These are phyloP conservation scores for Anthostomella pinea DNA, from an alignment of 2,329 filamentous ascomycete species.

Conservation along the genomic window DNA sequence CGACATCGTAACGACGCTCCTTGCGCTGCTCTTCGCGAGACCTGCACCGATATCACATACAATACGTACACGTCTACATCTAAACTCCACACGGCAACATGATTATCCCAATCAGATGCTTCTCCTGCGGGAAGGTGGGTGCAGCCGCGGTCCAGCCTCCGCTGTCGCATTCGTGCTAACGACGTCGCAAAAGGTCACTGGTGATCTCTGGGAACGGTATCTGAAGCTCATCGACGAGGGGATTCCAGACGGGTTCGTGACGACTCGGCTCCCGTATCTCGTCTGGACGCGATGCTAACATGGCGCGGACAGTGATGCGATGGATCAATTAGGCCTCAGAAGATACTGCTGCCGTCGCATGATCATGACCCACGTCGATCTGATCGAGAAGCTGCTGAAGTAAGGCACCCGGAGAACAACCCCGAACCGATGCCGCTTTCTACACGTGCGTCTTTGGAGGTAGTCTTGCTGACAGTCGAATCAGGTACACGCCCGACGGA, in stretches of 20 bases:
- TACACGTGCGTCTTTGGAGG: neutral
- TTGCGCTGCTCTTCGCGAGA: too few species aligned
- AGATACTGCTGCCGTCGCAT: slow-evolving; percentile 98
- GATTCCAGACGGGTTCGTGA: slow-evolving; percentile 67
- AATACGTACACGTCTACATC: slow-evolving; percentile 34
- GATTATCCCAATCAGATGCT: slow-evolving; percentile 99
- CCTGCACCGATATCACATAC: too few species aligned
- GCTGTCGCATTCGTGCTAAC: slow-evolving; percentile 13
- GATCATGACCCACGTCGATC: slow-evolving; percentile 98
- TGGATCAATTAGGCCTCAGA: slow-evolving; percentile 90
- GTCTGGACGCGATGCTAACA: slow-evolving; percentile 22
- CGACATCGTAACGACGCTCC: slow-evolving; percentile 2
- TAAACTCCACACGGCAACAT: slow-evolving; percentile 57
- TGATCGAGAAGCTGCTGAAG: slow-evolving; percentile 97
- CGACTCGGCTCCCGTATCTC: neutral
- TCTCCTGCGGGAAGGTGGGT: slow-evolving; percentile 95
- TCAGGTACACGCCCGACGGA: slow-evolving; percentile 60
- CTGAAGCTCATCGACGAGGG: slow-evolving; percentile 81
- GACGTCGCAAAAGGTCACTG: slow-evolving; percentile 68
- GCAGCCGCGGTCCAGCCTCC: neutral
- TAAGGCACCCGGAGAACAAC: slow-evolving; percentile 43
- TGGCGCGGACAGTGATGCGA: slow-evolving; percentile 72
- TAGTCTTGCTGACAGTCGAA: slow-evolving; percentile 13
- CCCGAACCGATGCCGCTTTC: neutral
- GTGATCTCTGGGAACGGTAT: slow-evolving; percentile 96